Percentiles rank a stretch among this genome's conserved stretches.
phyloP scores from a whole-genome alignment of 306 rosid genomes.

The Gillenia trifoliata region DNA sequence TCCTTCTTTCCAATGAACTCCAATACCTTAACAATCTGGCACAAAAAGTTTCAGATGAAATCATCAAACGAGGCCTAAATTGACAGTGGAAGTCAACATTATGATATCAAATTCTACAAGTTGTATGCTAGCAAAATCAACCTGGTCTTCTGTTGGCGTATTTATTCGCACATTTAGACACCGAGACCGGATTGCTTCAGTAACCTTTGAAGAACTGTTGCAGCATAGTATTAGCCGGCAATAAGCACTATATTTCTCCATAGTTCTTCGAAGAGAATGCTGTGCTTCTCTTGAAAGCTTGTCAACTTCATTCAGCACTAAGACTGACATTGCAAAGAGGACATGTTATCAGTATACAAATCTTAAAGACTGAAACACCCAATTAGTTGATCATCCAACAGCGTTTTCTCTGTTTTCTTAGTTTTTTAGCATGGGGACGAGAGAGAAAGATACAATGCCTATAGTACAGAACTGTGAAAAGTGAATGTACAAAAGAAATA shows the following conservation, averaged over 20 bases:
- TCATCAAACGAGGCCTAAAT: not conserved
- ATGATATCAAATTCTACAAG: not conserved
- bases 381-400: not conserved
- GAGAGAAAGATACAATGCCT: not conserved
- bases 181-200: constrained; percentile 91
- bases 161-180: constrained; percentile 85
- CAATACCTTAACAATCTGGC: constrained; percentile 65
- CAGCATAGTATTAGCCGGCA: constrained; percentile 87
- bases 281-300: constrained; percentile 98
- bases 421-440: not conserved
- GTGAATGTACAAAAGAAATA: not conserved
- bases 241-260: constrained; percentile 88
- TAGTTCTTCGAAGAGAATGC: constrained; percentile 88
- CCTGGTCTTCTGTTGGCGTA: constrained; percentile 84
- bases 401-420: not conserved
- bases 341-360: constrained; percentile 17
- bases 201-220: constrained; percentile 95
- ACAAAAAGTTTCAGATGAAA: not conserved
- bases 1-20: constrained; percentile 84
- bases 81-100: not conserved
- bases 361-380: not conserved
- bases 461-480: not conserved
- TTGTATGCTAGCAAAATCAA: constrained; percentile 8
- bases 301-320: constrained; percentile 90
- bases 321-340: constrained; percentile 45